Evolutionary conservation across 2,329 filamentous ascomycete species (phyloP).

Genomic region (Cadophora malorum): DNA sequence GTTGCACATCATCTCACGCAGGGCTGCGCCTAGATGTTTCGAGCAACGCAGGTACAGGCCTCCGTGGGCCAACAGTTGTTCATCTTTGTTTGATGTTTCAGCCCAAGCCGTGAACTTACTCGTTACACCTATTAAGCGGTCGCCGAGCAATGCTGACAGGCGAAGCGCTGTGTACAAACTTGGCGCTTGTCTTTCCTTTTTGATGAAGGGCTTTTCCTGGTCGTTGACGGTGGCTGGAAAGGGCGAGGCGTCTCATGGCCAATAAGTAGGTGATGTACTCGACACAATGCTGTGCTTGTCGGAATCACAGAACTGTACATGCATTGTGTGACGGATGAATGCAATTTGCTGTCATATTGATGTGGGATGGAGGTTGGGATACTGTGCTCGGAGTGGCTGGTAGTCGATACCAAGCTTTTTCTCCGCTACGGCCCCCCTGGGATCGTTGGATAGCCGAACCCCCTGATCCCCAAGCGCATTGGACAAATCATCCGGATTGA

Average conservation of each 20-base stretch:
- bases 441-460: not conserved
- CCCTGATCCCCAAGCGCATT: slow-evolving; percentile 20
- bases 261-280: not conserved
- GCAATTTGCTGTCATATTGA: slow-evolving; percentile 5
- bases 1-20: slow-evolving; percentile 10
- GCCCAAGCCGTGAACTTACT: slow-evolving; percentile 6
- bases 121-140: slow-evolving; percentile 1
- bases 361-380: not conserved
- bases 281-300: not conserved
- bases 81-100: slow-evolving; percentile 31
- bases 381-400: slow-evolving; percentile 9
- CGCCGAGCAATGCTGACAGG: slow-evolving; percentile 16
- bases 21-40: slow-evolving; percentile 27
- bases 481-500: not conserved
- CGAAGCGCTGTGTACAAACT: slow-evolving; percentile 11
- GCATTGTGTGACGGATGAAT: slow-evolving; percentile 23
- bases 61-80: slow-evolving; percentile 4
- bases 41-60: slow-evolving; percentile 29
- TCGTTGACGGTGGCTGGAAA: not conserved
- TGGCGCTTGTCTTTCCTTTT: slow-evolving; percentile 8
- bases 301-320: not conserved
- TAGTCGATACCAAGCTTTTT: slow-evolving; percentile 29
- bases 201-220: not conserved
- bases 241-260: not conserved
- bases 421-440: slow-evolving; percentile 16